phyloP scores from a whole-genome alignment of 805 yeast species.

The Kodamaea fukazawae region DNA sequence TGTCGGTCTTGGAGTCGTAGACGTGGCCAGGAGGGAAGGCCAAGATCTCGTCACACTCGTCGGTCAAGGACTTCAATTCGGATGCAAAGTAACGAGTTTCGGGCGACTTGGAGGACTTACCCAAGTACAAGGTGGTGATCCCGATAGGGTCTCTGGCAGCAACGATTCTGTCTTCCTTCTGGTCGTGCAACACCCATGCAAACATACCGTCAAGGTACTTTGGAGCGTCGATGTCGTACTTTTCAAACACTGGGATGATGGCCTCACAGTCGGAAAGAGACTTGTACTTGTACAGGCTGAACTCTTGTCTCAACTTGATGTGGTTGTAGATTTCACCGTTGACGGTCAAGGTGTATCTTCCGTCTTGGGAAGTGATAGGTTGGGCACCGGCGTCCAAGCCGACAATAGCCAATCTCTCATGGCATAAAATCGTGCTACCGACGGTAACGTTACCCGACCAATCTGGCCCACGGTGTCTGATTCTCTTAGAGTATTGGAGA shows the following conservation, averaged over 20 bases:
- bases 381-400: constrained; percentile 98
- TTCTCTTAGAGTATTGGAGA: constrained; percentile 82
- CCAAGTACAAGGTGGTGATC: constrained; percentile 94
- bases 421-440: constrained; percentile 81
- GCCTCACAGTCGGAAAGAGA: constrained; percentile 97
- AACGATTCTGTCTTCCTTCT: constrained; percentile 75
- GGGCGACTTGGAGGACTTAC: constrained; percentile 68
- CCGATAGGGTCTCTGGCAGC: constrained; percentile 99
- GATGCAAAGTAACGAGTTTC: constrained; percentile 85
- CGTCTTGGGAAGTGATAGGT: constrained; percentile 85
- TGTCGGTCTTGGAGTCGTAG: constrained; percentile 86
- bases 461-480: constrained; percentile 99
- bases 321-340: constrained; percentile 99
- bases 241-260: constrained; percentile 86
- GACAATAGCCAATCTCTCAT: constrained; percentile 96
- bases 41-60: constrained; percentile 87
- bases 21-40: constrained; percentile 99
- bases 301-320: constrained; percentile 77
- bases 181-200: constrained; percentile 90
- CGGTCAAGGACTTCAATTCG: constrained; percentile 89
- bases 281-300: constrained; percentile 70
- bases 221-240: constrained; percentile 88
- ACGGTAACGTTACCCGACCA: constrained; percentile 90
- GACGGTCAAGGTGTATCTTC: constrained; percentile 71
- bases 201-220: constrained; percentile 96